Evolutionary conservation across 305 asterid genomes (phyloP).

Genomic region (Solanum hybrid): DNA sequence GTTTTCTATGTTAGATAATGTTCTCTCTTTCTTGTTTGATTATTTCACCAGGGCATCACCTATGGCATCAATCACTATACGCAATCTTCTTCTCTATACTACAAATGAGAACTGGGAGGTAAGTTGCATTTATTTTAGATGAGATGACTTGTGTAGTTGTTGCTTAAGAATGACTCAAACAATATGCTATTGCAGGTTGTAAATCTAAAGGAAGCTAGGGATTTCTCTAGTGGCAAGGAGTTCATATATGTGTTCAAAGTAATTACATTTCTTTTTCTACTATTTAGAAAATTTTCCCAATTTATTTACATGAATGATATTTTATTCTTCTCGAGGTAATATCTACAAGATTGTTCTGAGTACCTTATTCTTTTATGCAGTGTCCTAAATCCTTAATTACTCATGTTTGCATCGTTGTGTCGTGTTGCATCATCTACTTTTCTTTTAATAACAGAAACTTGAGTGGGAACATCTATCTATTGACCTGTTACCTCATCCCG

Average conservation of each 20-base stretch:
- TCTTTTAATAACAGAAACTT: conserved; percentile 63
- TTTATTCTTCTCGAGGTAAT: neutral
- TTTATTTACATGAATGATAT: conserved; percentile 2
- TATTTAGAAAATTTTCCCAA: conserved; percentile 10
- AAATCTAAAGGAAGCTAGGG: conserved; percentile 96
- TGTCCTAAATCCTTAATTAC: neutral
- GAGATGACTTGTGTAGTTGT: conserved; percentile 10
- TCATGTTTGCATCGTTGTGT: neutral
- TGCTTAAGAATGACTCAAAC: conserved; percentile 18
- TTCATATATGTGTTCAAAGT: conserved; percentile 95
- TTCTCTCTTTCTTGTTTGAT: conserved; percentile 14
- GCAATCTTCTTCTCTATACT: conserved; percentile 81
- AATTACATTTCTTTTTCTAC: conserved; percentile 19
- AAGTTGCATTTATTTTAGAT: conserved; percentile 14
- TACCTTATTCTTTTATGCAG: conserved; percentile 1
- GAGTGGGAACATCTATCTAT: conserved; percentile 92
- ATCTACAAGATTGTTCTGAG: neutral
- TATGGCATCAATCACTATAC: conserved; percentile 94
- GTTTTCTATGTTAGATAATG: neutral
- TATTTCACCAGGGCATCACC: conserved; percentile 86
- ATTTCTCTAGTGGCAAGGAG: conserved; percentile 84
- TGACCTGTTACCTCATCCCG: conserved; percentile 98
- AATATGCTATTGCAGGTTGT: conserved; percentile 57
- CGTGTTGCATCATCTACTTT: neutral
- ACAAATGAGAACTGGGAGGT: conserved; percentile 98